Conservation (phyloP, 805 yeast genomes). For the Starmera dryadoides region DNA sequence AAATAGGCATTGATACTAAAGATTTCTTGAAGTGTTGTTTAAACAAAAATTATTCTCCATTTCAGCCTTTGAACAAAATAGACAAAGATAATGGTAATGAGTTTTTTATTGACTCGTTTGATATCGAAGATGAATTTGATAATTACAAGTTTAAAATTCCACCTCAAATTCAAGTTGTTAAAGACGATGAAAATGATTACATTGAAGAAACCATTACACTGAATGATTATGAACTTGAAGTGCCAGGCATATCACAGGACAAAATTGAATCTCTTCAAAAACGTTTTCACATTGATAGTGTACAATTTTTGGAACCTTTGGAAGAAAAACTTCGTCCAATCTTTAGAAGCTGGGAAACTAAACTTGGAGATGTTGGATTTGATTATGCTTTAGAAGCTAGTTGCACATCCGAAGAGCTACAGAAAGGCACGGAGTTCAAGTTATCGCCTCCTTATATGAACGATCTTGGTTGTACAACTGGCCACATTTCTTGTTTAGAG, state of each 20-base stretch:
- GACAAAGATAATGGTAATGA: not conserved
- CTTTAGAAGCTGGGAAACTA: no score
- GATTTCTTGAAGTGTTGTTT: constrained; percentile 3
- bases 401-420: not conserved
- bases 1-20: constrained; percentile 4
- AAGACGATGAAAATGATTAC: not conserved
- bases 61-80: not conserved
- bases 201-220: not conserved
- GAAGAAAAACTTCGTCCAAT: no score
- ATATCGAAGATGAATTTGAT: not conserved
- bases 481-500: not conserved
- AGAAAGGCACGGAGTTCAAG: not conserved
- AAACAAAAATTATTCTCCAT: not conserved
- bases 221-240: not conserved
- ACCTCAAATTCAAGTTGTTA: not conserved
- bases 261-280: no score
- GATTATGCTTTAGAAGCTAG: not conserved
- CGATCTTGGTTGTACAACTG: not conserved
- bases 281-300: not conserved
- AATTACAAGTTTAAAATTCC: not conserved
- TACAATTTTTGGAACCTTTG: not conserved
- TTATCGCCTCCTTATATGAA: not conserved
- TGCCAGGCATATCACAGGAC: no score
- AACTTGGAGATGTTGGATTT: not conserved
- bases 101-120: not conserved